Evolutionary conservation across 345 rosid genomes (phyloP), one percentile per base, ranked within the genome.

Genomic region (Stellera chamaejasme): DNA sequence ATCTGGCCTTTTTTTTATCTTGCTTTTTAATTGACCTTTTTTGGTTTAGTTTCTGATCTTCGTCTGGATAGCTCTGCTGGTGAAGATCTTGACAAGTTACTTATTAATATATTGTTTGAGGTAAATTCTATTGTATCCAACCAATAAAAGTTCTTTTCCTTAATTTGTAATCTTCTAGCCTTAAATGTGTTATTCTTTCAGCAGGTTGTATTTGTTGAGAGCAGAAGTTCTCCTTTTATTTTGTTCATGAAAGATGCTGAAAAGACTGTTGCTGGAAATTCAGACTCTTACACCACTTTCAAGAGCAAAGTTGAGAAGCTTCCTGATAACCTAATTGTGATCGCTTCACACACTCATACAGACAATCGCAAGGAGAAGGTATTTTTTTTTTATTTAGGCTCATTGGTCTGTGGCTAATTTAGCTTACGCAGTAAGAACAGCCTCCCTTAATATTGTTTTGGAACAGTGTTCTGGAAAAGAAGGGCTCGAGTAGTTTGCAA

Each of bases 181-280:
- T 61, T 61, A 12, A 59, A 55, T 32, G 39, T 8, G 9, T 27
- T 27, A 32, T 12, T 50, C 10, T 55, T 62, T 69, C 57, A 62
- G 56, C 77, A 90, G 97, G 89, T 68, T 67, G 81, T 87, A 62
- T 48, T 44, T 19, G 73, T 62, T 36, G 96, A 77, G 77, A 91
- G 98, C 79, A 78, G 80, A 71, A 77, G 65, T 65, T 77, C 72
- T 66, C 88, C 98, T 69, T 81, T 91, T 73, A 81, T 91, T 78
- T 77, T 91, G 78, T 91, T 85, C 48, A 54, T 85, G 90, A 91
- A 85, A 83, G 96, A 91, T 68, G 83, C 82, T 54, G 96, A 91
- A 83, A 85, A 91, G 79, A 83, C 85, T 66, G 67, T 82, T 74
- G 87, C 71, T 19, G 90, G 91, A 61, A 83, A 83, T 67, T 72